Evolutionary conservation across 169 alveolate species (phyloP).

Genomic region (Plasmodium gonderi): DNA sequence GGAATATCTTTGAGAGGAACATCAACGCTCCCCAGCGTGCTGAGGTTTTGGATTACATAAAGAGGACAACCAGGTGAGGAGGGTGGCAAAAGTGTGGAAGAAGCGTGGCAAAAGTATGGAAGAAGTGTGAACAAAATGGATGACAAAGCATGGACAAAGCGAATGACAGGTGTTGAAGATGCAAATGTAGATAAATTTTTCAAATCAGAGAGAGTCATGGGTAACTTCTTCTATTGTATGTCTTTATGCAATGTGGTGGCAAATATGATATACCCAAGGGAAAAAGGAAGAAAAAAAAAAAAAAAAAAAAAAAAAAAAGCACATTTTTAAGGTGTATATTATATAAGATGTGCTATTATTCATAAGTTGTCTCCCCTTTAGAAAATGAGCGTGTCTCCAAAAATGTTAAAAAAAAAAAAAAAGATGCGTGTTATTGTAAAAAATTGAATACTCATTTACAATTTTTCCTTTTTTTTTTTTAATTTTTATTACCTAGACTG

Average conservation of each 20-base stretch:
- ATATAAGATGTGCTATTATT: no score
- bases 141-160: not conserved
- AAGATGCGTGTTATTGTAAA: not conserved
- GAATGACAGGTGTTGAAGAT: no score
- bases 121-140: no score
- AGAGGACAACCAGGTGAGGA: not conserved
- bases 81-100: not conserved
- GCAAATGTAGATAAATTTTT: no score
- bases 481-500: conserved; percentile 73
- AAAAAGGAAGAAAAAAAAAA: not conserved
- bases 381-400: no score
- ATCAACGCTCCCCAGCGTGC: conserved; percentile 17
- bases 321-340: no score
- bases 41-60: conserved; percentile 33
- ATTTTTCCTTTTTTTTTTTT: conserved; percentile 20
- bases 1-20: conserved; percentile 13
- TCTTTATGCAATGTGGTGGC: not conserved
- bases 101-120: no score
- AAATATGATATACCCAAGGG: no score
- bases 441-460: not conserved
- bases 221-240: no score
- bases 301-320: no score
- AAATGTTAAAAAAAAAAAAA: conserved; percentile 27
- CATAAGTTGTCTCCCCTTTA: no score
- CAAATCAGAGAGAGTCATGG: no score